Evolutionary conservation across 2,329 filamentous ascomycete species (phyloP), one percentile per base, ranked within the genome.

Genomic region (Alternaria brassicicola): DNA sequence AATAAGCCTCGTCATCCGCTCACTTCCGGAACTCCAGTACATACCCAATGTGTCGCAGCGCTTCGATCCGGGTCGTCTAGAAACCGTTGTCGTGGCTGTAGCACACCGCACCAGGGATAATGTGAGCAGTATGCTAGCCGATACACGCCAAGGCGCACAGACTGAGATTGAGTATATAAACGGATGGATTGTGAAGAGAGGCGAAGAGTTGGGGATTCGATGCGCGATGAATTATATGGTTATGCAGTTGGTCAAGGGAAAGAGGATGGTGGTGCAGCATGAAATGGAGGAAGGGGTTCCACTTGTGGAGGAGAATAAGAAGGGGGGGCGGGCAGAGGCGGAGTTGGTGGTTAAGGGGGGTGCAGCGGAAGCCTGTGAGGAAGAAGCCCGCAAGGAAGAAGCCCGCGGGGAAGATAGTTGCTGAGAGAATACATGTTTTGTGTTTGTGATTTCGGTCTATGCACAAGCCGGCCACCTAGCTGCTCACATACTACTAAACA

Each of bases 121-220:
- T 50, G 79, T 83, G 6, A 91, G 87, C 68, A 84, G 82, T 19
- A 92, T 96, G 87, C 79, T 91, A 6, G 83, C 84, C 52, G 86
- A 89, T 68, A 80, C 93, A 12, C 79, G 85, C 10, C 75, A 78
- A 1, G 89, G 90, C 1, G 56, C 71, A 12, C 78, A 82, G 57
- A 92, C 91, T 0, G 92, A 97, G 69, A 85, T 97, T 38, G 86
- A 93, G 43, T 96, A 89, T 70, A 85, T 94, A 66, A 97, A 96
- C 74, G 94, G 93, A 0, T 99, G 94, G 79, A 89, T 99, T 59
- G 83, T 96, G 30, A 83, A 81, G 49, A 85, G 89, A 38, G 95
- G 90, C 0, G 83, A 86, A 67, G 85, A 91, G 72, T 69, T 93
- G 59, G 91, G 91, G 1, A 81, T 97, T n/a, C 81, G 85, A 49